phyloP scores from a whole-genome alignment of 1,139 yeast species.

The Kurtzmaniella natalensis region DNA sequence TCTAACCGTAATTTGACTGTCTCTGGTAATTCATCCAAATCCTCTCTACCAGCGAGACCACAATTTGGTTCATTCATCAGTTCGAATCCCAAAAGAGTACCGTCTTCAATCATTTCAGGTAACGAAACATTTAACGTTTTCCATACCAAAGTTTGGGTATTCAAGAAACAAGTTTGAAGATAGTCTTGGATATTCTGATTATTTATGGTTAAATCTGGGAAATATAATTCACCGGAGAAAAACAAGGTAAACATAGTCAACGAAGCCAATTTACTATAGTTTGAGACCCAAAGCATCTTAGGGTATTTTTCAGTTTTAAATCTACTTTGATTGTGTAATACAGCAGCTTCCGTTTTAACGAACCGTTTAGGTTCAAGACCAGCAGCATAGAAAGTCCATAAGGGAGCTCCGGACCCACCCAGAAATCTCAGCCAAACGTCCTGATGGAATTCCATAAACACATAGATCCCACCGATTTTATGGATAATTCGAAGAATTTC shows the following conservation, averaged over 20 bases:
- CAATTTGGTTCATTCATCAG: conserved; percentile 81
- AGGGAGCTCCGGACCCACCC: conserved; percentile 96
- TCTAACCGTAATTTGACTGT: conserved; percentile 58
- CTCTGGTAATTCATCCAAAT: conserved; percentile 45
- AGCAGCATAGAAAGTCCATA: conserved; percentile 95
- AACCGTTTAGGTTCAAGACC: conserved; percentile 79
- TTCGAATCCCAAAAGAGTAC: conserved; percentile 71
- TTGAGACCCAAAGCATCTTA: conserved; percentile 93
- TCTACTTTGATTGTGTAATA: conserved; percentile 55
- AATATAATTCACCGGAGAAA: conserved; percentile 66
- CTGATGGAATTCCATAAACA: conserved; percentile 85
- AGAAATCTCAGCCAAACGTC: conserved; percentile 89
- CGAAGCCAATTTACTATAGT: conserved; percentile 72
- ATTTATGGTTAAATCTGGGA: conserved; percentile 70
- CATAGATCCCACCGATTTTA: conserved; percentile 69
- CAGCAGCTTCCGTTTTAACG: conserved; percentile 64
- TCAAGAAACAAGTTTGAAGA: conserved; percentile 60
- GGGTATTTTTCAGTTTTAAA: conserved; percentile 46
- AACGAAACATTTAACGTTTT: conserved; percentile 36
- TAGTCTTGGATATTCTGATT: conserved; percentile 75
- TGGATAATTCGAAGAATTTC: conserved; percentile 56
- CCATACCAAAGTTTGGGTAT: conserved; percentile 55
- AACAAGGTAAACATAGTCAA: conserved; percentile 83
- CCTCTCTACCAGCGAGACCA: conserved; percentile 55
- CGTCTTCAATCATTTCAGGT: conserved; percentile 52